These are phyloP conservation scores for Spinellus fusiger DNA, from an alignment of 192 early-diverging fungal species.

Conservation along the genomic window DNA sequence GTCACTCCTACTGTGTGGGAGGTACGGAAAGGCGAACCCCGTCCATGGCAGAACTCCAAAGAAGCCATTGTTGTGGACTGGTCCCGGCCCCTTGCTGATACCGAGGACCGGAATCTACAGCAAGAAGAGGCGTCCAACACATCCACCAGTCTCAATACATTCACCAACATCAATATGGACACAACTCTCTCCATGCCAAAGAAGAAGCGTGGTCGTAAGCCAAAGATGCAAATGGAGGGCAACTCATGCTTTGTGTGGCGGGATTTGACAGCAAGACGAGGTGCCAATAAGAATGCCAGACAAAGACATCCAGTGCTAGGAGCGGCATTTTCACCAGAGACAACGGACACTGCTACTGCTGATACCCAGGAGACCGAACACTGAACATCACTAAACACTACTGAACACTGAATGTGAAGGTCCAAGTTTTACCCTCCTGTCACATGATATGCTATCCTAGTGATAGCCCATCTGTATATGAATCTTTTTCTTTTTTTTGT, in stretches of 20 bases:
- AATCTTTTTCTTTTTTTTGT: no score
- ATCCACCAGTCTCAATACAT: conserved; percentile 16
- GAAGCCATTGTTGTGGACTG: background rate
- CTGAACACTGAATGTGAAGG: no score
- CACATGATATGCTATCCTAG: no score
- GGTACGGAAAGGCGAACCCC: conserved; percentile 10
- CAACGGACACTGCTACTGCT: no score
- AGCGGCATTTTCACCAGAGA: background rate
- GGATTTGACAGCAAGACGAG: conserved; percentile 25
- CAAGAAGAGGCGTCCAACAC: background rate
- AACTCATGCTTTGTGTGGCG: conserved; percentile 37
- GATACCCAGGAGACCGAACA: no score
- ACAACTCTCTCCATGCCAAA: conserved; percentile 26
- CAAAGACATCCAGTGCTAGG: background rate
- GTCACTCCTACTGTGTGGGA: conserved; percentile 34
- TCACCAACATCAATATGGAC: conserved; percentile 26
- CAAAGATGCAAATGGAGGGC: conserved; percentile 30
- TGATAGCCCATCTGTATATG: no score
- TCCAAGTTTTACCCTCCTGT: no score
- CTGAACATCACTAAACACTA: no score
- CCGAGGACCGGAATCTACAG: background rate
- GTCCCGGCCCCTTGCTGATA: background rate
- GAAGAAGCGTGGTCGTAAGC: conserved; percentile 34
- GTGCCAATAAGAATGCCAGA: conserved; percentile 8
- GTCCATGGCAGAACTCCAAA: background rate